phyloP scores from a whole-genome alignment of 352 stramenopile species.

The Phytophthora macrochlamydospora region DNA sequence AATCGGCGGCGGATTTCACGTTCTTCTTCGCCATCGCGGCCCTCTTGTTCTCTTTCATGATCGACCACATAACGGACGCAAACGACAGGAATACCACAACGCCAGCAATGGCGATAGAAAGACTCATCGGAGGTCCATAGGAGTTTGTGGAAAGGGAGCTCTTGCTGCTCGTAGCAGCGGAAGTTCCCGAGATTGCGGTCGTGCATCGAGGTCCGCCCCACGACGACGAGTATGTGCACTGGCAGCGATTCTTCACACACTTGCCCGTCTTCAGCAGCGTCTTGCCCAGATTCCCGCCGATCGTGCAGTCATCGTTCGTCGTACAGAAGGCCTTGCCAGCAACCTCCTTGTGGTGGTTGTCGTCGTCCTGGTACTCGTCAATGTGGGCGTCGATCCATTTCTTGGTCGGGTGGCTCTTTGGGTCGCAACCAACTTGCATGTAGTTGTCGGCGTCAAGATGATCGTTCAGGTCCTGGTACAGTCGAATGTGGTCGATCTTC shows the following conservation, averaged over 20 bases:
- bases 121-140: constrained; percentile 30
- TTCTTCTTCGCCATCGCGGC: constrained; percentile 7
- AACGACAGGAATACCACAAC: constrained; percentile 41
- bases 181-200: constrained; percentile 20
- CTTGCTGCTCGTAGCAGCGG: neutral
- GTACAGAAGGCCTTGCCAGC: constrained; percentile 25
- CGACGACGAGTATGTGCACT: constrained; percentile 27
- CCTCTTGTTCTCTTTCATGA: constrained; percentile 23
- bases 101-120: constrained; percentile 13
- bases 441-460: constrained; percentile 7
- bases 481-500: constrained; percentile 81
- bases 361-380: constrained; percentile 30
- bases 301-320: constrained; percentile 35
- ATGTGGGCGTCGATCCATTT: constrained; percentile 33
- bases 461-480: constrained; percentile 61
- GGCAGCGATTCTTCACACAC: constrained; percentile 33
- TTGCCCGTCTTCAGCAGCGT: constrained; percentile 35
- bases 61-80: constrained; percentile 36
- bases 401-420: constrained; percentile 27
- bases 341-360: constrained; percentile 24
- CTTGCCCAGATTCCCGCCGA: constrained; percentile 7
- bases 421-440: constrained; percentile 33
- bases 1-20: neutral
- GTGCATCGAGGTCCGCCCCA: constrained; percentile 51
- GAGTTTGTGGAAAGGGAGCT: constrained; percentile 8